Base-by-base conservation (phyloP, 768 basidiomycete species). In the Psilocybe cubensis region DNA sequence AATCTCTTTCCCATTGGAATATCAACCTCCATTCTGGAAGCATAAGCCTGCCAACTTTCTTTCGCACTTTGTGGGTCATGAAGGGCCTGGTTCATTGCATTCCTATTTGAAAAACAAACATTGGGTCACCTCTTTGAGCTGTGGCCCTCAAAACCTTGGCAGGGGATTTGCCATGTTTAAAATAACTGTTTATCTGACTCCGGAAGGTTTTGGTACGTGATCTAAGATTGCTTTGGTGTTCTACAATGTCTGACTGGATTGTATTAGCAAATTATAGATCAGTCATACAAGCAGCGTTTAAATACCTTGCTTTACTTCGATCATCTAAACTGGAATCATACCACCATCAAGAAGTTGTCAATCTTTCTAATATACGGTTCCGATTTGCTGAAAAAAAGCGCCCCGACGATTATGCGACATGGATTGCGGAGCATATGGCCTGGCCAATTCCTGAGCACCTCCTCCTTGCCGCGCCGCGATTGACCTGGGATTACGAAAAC, bases 151-250 rank as follows among this genome's bases (percentile, higher is more conserved):
- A 63, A 75, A 79, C 29, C 80, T 92, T 5, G 92, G 83, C 18
- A 83, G 92, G 60, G 93, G 94, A 0, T 94, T 98, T 68, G 90
- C 87, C 38, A 88, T 92, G 80, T 92, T 97, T 76, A 95, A 92
- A 69, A 71, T 91, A n/a, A 88, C 86, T 1, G 77, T 91, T 21
- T 75, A 90, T 65, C 73, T 99, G 61, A 97, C 97, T 0, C 79
- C 83, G 33, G 87, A 92, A 56, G 97, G 97, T 1, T 89, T 96
- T 56, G 80, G 94, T 96, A 68, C 66, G 91, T 79, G 21, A n/a
- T 41, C 31, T 46, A 14, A 4, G 12, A 24, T 31, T 31, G 27
- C n/a, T 20, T 11, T 27, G 25, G 25, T 35, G 17, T 44, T 24
- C 18, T 33, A 24, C 29, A 7, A 50, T 7, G 35, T 11, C 20